Conservation (phyloP, 1,284 basidiomycete species). For the Puccinia coronata region DNA sequence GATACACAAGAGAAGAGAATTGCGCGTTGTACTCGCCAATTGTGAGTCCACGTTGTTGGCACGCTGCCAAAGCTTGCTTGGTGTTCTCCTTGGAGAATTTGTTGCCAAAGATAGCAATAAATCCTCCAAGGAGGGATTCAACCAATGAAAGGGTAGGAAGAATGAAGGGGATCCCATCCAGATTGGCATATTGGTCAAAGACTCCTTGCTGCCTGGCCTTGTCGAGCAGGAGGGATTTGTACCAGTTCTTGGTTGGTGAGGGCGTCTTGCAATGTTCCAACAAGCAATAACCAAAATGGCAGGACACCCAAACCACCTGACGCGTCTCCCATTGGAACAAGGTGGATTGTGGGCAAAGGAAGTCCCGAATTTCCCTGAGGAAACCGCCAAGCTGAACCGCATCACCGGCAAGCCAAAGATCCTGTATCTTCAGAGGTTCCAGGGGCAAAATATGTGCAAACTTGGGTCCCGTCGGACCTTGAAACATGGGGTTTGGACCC, state of each 20-base stretch:
- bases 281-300: not conserved
- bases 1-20: conserved; percentile 9
- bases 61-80: conserved; percentile 7
- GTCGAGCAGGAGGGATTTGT: not conserved
- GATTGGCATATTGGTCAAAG: not conserved
- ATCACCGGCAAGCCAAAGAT: too few relatives aligned
- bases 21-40: conserved; percentile 27
- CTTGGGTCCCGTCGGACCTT: too few relatives aligned
- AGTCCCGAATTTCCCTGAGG: too few relatives aligned
- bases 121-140: not conserved
- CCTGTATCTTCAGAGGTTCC: too few relatives aligned
- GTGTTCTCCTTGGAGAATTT: not conserved
- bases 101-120: not conserved
- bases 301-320: not conserved
- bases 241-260: not conserved
- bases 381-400: too few relatives aligned
- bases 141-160: not conserved
- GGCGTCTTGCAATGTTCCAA: not conserved
- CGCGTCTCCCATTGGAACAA: too few relatives aligned
- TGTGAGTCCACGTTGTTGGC: not conserved
- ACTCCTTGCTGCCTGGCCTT: not conserved
- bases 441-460: too few relatives aligned
- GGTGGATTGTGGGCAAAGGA: too few relatives aligned
- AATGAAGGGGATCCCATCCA: not conserved
- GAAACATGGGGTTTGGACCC: too few relatives aligned